Evolutionary conservation across 495 filamentous ascomycete genomes (phyloP).

Genomic region (Diplogelasinospora grovesii): DNA sequence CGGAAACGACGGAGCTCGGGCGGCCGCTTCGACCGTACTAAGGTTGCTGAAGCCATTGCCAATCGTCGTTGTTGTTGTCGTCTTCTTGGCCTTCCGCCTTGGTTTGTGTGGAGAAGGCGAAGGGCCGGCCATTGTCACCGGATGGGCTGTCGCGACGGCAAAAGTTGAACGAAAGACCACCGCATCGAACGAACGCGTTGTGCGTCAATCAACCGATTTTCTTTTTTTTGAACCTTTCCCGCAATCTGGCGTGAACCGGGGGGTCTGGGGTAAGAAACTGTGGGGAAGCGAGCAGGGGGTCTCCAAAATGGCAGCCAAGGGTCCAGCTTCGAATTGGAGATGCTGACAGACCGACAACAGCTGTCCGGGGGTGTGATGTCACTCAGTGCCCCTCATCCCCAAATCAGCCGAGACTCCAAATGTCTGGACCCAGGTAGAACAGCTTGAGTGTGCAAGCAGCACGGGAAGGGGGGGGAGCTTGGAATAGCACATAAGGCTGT

Average conservation of each 20-base stretch:
- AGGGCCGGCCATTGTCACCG: conserved; percentile 37
- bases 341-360: conserved; percentile 1
- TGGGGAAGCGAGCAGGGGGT: not conserved
- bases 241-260: conserved; percentile 13
- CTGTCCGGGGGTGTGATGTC: conserved; percentile 8
- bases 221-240: conserved; percentile 5
- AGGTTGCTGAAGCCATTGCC: conserved; percentile 16
- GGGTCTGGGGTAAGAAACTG: not conserved
- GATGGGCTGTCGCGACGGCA: conserved; percentile 10
- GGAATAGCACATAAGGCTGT: too few relatives aligned
- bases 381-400: conserved; percentile 1
- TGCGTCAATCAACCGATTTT: not conserved
- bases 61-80: too few relatives aligned
- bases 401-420: not conserved
- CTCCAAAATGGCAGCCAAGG: conserved; percentile 11
- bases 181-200: conserved; percentile 23
- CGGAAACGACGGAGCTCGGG: conserved; percentile 59
- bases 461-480: too few relatives aligned
- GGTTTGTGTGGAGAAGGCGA: conserved; percentile 44
- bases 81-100: conserved; percentile 42
- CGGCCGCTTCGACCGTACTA: conserved; percentile 25
- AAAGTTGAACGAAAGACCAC: conserved; percentile 4
- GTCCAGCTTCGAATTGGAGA: too few relatives aligned
- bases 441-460: too few relatives aligned
- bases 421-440: not conserved